These are phyloP conservation scores for Ogataea glucozyma DNA, from an alignment of 805 yeast genomes.

Conservation along the genomic window DNA sequence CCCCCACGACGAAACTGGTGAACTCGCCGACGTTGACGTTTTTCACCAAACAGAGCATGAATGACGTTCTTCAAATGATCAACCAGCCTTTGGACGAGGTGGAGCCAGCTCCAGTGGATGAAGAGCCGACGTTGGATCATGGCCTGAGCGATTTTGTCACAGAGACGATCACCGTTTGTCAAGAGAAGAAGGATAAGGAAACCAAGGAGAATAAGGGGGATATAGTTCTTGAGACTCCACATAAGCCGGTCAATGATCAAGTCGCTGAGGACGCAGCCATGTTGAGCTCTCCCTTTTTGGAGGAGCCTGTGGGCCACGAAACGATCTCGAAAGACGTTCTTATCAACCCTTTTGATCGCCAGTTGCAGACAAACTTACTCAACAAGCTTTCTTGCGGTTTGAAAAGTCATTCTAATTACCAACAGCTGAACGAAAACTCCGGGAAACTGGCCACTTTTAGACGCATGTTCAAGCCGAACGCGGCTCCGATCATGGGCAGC, in stretches of 20 bases:
- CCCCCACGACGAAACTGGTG: slow-evolving; percentile 32
- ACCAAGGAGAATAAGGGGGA: slow-evolving; percentile 33
- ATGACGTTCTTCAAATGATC: slow-evolving; percentile 76
- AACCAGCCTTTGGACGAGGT: slow-evolving; percentile 49
- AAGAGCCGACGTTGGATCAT: slow-evolving; percentile 18
- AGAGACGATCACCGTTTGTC: slow-evolving; percentile 44
- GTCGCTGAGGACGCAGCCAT: slow-evolving; percentile 20
- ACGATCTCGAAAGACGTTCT: slow-evolving; percentile 17
- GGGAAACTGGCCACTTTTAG: slow-evolving; percentile 22
- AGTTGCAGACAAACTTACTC: slow-evolving; percentile 41
- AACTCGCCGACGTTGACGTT: slow-evolving; percentile 79
- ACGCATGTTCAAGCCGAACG: slow-evolving; percentile 20
- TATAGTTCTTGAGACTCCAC: background rate
- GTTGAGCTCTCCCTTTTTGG: slow-evolving; percentile 51
- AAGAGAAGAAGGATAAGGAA: slow-evolving; percentile 16
- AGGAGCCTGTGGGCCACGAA: slow-evolving; percentile 26
- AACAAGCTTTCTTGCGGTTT: slow-evolving; percentile 32
- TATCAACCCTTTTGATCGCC: slow-evolving; percentile 44
- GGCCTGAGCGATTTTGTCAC: slow-evolving; percentile 45
- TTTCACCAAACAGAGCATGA: slow-evolving; percentile 71
- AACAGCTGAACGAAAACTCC: slow-evolving; percentile 5
- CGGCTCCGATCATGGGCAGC: slow-evolving; percentile 32
- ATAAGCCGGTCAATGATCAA: background rate
- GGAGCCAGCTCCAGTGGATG: slow-evolving; percentile 20
- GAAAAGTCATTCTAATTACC: slow-evolving; percentile 33